Base-by-base conservation (phyloP, 2,329 filamentous ascomycete genomes). In the Colletotrichum tropicicola region DNA sequence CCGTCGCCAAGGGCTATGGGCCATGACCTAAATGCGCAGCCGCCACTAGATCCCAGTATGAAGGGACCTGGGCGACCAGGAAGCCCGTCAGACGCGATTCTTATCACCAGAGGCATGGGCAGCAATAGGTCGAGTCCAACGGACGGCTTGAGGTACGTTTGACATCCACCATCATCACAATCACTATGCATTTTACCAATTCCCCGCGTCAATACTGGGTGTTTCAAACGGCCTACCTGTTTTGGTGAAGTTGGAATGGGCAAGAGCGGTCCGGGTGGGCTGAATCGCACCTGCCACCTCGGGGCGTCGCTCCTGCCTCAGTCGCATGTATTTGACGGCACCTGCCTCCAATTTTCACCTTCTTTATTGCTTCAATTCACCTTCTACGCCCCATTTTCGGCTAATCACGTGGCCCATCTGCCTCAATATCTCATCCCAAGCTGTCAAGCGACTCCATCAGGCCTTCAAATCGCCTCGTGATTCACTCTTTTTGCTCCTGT, bases 31-130 rank as follows among this genome's bases (percentile, higher is more conserved):
- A 43, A 54, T 25, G 3, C 54, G 55, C 5, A 15, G 8, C 28
- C 9, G 13, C 39, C 27, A 4, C 19, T 68, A 10, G 67, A 68
- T 21, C 66, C 62, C 12, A 54, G 57, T 2, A 61, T 56, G 45
- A 65, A 48, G 13, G 67, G 63, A 5, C 63, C 62, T 7, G 65
- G 51, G 10, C 43, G 69, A 28, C 66, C 69, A 5, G 57, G 57
- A 1, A 71, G 71, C 47, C 69, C 69, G 2, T 71, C 72, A 3
- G 69, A 75, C 57, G 73, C 72, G 4, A 66, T 73, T 25, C 57
- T 75, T n/a, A 69, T 69, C 21, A 66, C 65, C 5, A 44, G 69
- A 10, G 59, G 63, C 3, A 66, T 67, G 58, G 65, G 65, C 3
- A 69, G 67, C 23, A 68, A 58, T 21, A 32, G 67, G 30, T 69